These are phyloP conservation scores for Cyberlindnera sargentensis DNA, from an alignment of 805 yeast species.

Conservation along the genomic window DNA sequence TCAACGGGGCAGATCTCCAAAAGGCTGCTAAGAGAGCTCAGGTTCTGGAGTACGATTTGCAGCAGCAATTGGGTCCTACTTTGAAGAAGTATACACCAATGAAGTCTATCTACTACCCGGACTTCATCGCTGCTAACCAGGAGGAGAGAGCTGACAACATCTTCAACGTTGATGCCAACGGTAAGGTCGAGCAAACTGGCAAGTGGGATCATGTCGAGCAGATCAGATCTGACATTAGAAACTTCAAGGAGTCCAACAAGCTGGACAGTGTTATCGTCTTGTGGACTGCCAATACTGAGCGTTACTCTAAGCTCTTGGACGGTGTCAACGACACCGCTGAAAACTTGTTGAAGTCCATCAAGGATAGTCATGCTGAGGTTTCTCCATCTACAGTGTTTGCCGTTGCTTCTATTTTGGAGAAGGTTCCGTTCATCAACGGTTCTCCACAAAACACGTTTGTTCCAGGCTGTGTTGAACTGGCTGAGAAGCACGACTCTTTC, in stretches of 20 bases:
- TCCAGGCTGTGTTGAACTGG: constrained; percentile 88
- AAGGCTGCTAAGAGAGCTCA: constrained; percentile 79
- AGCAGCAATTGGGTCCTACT: constrained; percentile 60
- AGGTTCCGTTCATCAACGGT: constrained; percentile 87
- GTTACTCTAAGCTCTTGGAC: constrained; percentile 68
- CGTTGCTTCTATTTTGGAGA: constrained; percentile 84
- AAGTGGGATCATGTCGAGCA: constrained; percentile 89
- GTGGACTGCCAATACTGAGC: constrained; percentile 98
- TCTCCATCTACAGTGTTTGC: constrained; percentile 94
- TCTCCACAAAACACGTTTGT: constrained; percentile 97
- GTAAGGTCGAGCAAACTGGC: constrained; percentile 44
- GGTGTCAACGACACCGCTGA: constrained; percentile 90
- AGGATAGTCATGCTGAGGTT: constrained; percentile 72
- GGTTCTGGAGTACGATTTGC: constrained; percentile 82
- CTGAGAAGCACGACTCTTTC: constrained; percentile 66
- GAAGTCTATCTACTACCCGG: constrained; percentile 90
- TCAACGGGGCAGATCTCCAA: constrained; percentile 60
- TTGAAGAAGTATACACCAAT: constrained; percentile 61
- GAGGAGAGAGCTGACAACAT: constrained; percentile 86
- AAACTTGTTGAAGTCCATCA: constrained; percentile 65
- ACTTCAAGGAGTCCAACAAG: constrained; percentile 62
- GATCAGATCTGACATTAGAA: constrained; percentile 75
- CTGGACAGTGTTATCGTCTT: constrained; percentile 85
- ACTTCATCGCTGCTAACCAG: constrained; percentile 93
- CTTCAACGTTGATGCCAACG: constrained; percentile 47